A percentile compares a stretch with the other conserved stretches of the same genome.
phyloP scores from a whole-genome alignment of 768 basidiomycete species.

The Boletus eberwhitei region DNA sequence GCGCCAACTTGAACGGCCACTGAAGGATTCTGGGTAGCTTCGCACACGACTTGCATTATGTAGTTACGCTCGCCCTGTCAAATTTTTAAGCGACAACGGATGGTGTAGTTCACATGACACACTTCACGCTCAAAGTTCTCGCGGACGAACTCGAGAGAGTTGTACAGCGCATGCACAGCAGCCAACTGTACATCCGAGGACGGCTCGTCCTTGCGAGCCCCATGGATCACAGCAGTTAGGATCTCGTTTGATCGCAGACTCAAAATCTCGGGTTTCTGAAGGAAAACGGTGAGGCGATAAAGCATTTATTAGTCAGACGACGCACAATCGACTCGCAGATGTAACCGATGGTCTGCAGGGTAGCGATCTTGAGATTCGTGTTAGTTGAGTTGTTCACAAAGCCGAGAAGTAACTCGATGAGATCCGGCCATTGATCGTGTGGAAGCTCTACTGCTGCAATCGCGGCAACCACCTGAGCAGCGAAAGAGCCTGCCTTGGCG shows the following conservation, averaged over 20 bases:
- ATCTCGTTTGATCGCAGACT: constrained; percentile 93
- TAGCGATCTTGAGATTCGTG: constrained; percentile 75
- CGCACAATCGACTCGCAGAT: constrained; percentile 96
- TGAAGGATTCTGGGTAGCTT: constrained; percentile 85
- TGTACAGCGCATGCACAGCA: constrained; percentile 88
- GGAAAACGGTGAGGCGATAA: constrained; percentile 6
- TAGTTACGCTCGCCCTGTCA: constrained; percentile 95
- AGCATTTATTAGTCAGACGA: constrained; percentile 21
- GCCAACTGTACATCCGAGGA: constrained; percentile 89
- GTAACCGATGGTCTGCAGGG: constrained; percentile 92
- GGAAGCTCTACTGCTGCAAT: constrained; percentile 94
- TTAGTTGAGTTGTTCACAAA: constrained; percentile 78
- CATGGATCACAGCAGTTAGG: constrained; percentile 96
- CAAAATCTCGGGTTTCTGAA: constrained; percentile 89
- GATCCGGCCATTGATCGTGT: constrained; percentile 80
- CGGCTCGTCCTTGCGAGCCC: constrained; percentile 93
- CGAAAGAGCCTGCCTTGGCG: constrained; percentile 76
- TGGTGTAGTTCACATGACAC: constrained; percentile 25
- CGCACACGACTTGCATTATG: constrained; percentile 99
- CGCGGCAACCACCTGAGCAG: constrained; percentile 91
- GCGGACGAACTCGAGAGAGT: constrained; percentile 95
- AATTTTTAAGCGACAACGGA: constrained; percentile 1
- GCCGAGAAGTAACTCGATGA: constrained; percentile 83
- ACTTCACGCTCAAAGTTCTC: constrained; percentile 99
- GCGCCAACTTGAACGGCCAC: constrained; percentile 90